phyloP scores from a whole-genome alignment of 352 stramenopile genomes.

The Phytophthora multivora region DNA sequence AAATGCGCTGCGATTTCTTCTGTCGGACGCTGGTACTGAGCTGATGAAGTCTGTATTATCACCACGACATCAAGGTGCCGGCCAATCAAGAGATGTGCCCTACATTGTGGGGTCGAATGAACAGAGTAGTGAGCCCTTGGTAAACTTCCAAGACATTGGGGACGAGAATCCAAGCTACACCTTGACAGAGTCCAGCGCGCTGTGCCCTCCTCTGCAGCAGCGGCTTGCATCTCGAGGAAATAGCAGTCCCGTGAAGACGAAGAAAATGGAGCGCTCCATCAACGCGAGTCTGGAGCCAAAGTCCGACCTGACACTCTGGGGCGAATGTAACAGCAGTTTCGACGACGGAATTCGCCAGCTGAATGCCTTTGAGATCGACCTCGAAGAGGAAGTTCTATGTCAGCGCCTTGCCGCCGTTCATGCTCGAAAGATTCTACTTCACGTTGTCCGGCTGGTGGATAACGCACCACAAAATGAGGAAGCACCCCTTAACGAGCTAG shows the following conservation, averaged over 20 bases:
- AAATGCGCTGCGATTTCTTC: constrained; percentile 58
- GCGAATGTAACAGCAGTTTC: constrained; percentile 64
- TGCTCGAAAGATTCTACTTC: constrained; percentile 64
- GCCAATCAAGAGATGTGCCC: not conserved
- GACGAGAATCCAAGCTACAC: constrained; percentile 85
- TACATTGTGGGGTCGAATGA: not conserved
- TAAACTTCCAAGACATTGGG: constrained; percentile 71
- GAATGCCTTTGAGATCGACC: constrained; percentile 63
- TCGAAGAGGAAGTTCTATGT: constrained; percentile 66
- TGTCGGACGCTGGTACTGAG: constrained; percentile 46
- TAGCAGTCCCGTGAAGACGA: constrained; percentile 53
- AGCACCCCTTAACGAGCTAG: constrained; percentile 58
- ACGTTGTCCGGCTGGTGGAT: constrained; percentile 67
- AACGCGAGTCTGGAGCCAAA: constrained; percentile 13
- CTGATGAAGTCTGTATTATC: constrained; percentile 25
- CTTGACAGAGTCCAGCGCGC: constrained; percentile 63
- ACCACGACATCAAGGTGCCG: constrained; percentile 8
- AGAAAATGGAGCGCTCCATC: constrained; percentile 32
- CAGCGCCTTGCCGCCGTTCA: constrained; percentile 68
- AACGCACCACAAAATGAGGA: constrained; percentile 26
- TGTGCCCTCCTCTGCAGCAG: constrained; percentile 19
- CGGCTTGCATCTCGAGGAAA: constrained; percentile 27
- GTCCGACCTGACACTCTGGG: constrained; percentile 66
- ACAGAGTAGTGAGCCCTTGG: constrained; percentile 22
- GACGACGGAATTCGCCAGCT: constrained; percentile 68